phyloP scores from a whole-genome alignment of 2,329 filamentous ascomycete species.

The Thelonectria discophora region DNA sequence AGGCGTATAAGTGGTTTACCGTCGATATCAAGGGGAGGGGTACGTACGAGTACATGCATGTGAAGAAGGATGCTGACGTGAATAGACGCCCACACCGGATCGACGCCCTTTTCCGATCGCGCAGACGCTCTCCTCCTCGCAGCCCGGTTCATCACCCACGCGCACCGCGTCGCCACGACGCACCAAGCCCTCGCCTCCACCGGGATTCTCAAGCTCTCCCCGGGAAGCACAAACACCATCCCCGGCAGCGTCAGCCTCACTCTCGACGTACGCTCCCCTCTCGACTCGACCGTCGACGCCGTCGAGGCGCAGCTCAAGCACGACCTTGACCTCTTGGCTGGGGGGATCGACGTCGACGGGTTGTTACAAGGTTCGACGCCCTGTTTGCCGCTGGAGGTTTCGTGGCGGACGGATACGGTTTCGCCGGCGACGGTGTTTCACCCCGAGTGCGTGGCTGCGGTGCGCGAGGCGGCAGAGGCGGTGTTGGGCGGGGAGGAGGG shows the following conservation, averaged over 20 bases:
- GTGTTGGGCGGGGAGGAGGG: constrained; percentile 58
- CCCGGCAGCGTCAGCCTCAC: constrained; percentile 47
- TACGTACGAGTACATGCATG: constrained; percentile 2
- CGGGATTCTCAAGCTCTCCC: constrained; percentile 22
- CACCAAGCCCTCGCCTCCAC: constrained; percentile 28
- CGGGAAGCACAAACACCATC: constrained; percentile 32
- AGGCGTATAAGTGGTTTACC: constrained; percentile 47
- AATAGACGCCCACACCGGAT: constrained; percentile 29
- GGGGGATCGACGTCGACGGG: constrained; percentile 53
- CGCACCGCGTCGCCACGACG: constrained; percentile 25
- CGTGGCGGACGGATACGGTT: constrained; percentile 69
- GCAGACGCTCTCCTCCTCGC: constrained; percentile 28
- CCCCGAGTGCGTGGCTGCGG: constrained; percentile 70
- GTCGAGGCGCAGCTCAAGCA: constrained; percentile 46
- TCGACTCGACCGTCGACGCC: constrained; percentile 61
- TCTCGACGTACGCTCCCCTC: constrained; percentile 69
- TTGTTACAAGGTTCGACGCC: constrained; percentile 30
- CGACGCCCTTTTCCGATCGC: constrained; percentile 24
- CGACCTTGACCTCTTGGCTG: constrained; percentile 34
- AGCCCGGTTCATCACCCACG: constrained; percentile 27
- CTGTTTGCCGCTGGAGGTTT: constrained; percentile 16
- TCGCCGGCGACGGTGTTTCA: constrained; percentile 70
- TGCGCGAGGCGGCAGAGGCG: constrained; percentile 64
- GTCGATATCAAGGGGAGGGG: constrained; percentile 44
- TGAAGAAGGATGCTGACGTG: too few species aligned